Evolutionary conservation across 257 asterid species (phyloP).

Genomic region (Echites panduratus): DNA sequence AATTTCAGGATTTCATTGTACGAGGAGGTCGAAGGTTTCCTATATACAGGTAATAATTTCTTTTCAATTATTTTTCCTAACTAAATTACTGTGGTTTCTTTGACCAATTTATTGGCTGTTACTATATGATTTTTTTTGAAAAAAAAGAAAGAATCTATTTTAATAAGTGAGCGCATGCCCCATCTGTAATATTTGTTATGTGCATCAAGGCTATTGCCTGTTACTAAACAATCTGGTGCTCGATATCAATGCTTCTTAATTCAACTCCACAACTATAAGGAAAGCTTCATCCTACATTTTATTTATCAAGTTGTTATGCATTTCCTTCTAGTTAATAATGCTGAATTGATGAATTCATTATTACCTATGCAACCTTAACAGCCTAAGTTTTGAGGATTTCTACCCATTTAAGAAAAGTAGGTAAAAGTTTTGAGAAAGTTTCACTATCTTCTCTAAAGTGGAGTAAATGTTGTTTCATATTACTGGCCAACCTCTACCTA

Average conservation of each 20-base stretch:
- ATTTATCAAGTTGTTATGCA: neutral
- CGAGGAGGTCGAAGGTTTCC: conserved; percentile 85
- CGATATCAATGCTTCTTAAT: neutral
- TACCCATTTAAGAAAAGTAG: neutral
- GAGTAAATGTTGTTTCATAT: neutral
- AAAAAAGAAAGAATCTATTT: too few relatives aligned
- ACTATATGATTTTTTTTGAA: too few relatives aligned
- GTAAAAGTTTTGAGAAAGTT: neutral
- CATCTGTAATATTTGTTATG: neutral
- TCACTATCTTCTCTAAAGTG: neutral
- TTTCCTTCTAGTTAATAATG: neutral
- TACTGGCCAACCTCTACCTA: neutral
- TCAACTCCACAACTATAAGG: neutral
- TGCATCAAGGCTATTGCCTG: neutral
- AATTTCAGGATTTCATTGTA: conserved; percentile 69
- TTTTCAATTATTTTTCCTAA: neutral
- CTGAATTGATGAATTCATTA: neutral
- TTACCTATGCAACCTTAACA: neutral
- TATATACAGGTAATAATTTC: conserved; percentile 64
- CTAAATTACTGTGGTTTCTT: neutral
- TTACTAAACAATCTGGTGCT: neutral
- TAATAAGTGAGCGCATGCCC: neutral
- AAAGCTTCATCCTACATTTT: neutral
- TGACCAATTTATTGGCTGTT: neutral
- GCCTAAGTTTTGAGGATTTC: neutral